Percentiles rank a stretch among this genome's conserved stretches.
Conservation (phyloP, 768 basidiomycete genomes). For the Auricularia auricula-judae region DNA sequence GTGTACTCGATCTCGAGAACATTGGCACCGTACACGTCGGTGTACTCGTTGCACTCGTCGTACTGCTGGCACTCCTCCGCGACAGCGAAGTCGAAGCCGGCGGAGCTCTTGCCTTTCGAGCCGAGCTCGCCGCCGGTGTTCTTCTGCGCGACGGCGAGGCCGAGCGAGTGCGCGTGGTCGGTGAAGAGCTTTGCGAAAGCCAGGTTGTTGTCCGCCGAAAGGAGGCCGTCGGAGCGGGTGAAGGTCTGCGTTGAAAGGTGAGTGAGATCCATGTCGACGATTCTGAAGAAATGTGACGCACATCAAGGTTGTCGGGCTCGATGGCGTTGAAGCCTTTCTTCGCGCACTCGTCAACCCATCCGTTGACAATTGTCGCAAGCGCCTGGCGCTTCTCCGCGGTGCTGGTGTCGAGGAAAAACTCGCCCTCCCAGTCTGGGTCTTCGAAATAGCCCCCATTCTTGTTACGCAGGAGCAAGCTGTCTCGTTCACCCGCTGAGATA, state of each 20-base stretch:
- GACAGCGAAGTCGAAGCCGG: background rate
- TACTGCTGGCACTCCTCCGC: background rate
- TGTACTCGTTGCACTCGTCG: background rate
- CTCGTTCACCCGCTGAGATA: background rate
- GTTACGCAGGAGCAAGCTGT: background rate
- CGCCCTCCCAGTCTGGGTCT: background rate
- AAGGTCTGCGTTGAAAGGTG: background rate
- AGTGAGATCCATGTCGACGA: background rate
- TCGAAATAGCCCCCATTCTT: background rate
- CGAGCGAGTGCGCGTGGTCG: background rate
- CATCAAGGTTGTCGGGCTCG: conserved; percentile 1
- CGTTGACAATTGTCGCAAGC: background rate
- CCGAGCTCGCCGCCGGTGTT: background rate
- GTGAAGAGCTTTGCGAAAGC: background rate
- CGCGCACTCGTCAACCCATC: background rate
- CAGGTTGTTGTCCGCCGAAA: background rate
- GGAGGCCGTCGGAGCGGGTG: background rate
- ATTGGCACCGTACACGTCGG: background rate
- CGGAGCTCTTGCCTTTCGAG: background rate
- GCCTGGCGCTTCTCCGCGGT: background rate
- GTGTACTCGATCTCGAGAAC: background rate
- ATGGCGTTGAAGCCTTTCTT: background rate
- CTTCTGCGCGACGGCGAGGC: background rate
- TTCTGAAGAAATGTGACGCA: background rate
- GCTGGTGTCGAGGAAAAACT: background rate